Evolutionary conservation across 2,329 filamentous ascomycete genomes (phyloP), one percentile per base, ranked within the genome.

Genomic region (Botrytis fabae): DNA sequence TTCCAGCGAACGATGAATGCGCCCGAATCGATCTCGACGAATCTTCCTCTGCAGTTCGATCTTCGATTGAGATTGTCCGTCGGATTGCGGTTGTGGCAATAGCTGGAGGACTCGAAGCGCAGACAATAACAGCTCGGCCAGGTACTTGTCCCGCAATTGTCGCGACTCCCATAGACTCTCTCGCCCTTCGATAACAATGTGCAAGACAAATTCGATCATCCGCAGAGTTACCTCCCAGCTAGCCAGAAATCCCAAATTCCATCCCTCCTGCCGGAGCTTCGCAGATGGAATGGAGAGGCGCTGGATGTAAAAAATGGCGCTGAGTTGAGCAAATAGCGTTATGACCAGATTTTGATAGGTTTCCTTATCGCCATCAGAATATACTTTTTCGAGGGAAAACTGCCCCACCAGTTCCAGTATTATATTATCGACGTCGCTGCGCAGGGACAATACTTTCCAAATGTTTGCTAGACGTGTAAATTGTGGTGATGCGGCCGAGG

Each of bases 361-460:
- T 40, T 80, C 78, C 38, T 81, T 80, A 65, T 81, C 78, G 38
- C 77, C 74, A 32, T 82, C 79, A 14, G 81, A 77, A 73, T 84
- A 83, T 51, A 84, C 81, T 74, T 80, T 83, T 72, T 84, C 83
- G 28, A 84, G 78, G 14, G 82, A 82, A 75, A 84, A 84, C n/a
- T 80, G 78, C 40, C 83, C 83, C 14, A 84, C 78, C n/a, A 83
- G 77, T 76, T 84, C 82, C 18, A 83, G 73, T 57, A 84, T 79
- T 65, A 84, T 82, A 76, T 82, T 81, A 75, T 84, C 83, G 73
- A 83, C 76, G 73, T 84, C 83, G 74, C 81, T 82, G 51, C 83
- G 81, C 32, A 84, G 81, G 8, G 80, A 78, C 40, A 84, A 77
- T 32, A 80, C 76, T 65, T 81, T 79, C 80, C 81, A 83, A 20